Evolutionary conservation across 1,284 basidiomycete genomes (phyloP), one percentile per base, ranked within the genome.

Genomic region (Rhodofomes roseus): DNA sequence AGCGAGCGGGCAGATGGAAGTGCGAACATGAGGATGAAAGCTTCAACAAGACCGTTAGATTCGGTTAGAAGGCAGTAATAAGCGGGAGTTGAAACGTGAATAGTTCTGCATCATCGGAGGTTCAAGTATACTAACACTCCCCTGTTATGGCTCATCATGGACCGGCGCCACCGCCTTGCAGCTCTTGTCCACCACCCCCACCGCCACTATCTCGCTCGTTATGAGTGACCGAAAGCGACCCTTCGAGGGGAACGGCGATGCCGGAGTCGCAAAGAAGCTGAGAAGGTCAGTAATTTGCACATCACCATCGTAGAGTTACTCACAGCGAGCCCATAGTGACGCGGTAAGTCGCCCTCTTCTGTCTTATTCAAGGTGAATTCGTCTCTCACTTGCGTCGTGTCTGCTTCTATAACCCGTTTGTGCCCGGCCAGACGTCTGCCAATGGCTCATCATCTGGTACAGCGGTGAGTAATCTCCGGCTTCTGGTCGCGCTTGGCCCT

Each of bases 311-410:
- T 43, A 36, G 20, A n/a, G 29, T 23, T 27, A 16, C 62, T 70
- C 52, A 65, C 54, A 50, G 31, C 25, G 34, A 23, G 29, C 23
- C 62, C 65, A 39, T 70, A 90, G 86, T 71, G 85, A 89, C 68
- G 67, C 72, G 76, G 89, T 91, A 84, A 91, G 89, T 89, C 63
- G 46, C 54, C 59, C 66, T 64, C 70, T 71, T 68, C 71, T 75
- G 68, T 66, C 64, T 62, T 63, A 68, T 64, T 71, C 67, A 89
- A 91, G 89, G 89, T 91, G 86, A 91, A 89, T 90, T 64, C 74
- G 70, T 75, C 71, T 73, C 72, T 72, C 76, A 72, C 75, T 78
- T 72, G 63, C 25, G 67, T 79, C 64, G 67, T 73, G 76, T 72
- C 71, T 75, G 63, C 63, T 59, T 80, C 86, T 91, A 87, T 89